Conservation (phyloP, 768 basidiomycete species). For the Candolleomyces eurysporus region DNA sequence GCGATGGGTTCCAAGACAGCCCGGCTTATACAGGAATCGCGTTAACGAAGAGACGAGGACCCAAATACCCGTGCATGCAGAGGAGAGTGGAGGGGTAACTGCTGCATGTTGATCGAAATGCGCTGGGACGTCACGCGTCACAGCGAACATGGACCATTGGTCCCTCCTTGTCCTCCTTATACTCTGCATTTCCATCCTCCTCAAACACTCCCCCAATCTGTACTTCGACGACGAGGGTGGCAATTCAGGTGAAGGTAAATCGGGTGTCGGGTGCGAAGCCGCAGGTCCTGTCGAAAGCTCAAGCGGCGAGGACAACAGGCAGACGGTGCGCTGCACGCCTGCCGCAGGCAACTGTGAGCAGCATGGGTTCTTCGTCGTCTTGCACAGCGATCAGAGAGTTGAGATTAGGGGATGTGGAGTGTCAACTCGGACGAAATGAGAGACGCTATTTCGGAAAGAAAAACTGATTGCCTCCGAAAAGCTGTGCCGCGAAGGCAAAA, state of each 20-base stretch:
- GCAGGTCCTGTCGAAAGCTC: slow-evolving; percentile 14
- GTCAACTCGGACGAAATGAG: too few relatives aligned
- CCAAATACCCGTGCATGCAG: slow-evolving; percentile 84
- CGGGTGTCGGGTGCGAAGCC: slow-evolving; percentile 3
- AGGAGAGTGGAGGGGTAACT: slow-evolving; percentile 89
- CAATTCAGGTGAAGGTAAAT: slow-evolving; percentile 10
- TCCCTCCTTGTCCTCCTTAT: slow-evolving; percentile 23
- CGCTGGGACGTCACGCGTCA: slow-evolving; percentile 67
- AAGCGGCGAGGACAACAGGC: background rate
- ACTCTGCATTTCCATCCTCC: slow-evolving; percentile 71
- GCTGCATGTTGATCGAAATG: slow-evolving; percentile 96
- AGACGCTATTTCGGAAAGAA: too few relatives aligned
- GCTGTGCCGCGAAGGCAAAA: too few relatives aligned
- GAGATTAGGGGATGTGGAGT: background rate
- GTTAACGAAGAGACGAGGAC: slow-evolving; percentile 40
- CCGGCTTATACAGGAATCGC: too few relatives aligned
- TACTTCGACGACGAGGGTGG: slow-evolving; percentile 21
- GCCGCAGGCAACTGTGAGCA: background rate
- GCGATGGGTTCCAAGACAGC: too few relatives aligned
- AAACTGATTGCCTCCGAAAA: too few relatives aligned
- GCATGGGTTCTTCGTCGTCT: background rate
- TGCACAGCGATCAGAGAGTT: background rate
- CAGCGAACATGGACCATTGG: slow-evolving; percentile 97
- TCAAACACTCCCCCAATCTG: slow-evolving; percentile 78
- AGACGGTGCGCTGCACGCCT: background rate